Base-by-base conservation (phyloP, 202 grass and related monocot genomes). In the Zizania palustris region DNA sequence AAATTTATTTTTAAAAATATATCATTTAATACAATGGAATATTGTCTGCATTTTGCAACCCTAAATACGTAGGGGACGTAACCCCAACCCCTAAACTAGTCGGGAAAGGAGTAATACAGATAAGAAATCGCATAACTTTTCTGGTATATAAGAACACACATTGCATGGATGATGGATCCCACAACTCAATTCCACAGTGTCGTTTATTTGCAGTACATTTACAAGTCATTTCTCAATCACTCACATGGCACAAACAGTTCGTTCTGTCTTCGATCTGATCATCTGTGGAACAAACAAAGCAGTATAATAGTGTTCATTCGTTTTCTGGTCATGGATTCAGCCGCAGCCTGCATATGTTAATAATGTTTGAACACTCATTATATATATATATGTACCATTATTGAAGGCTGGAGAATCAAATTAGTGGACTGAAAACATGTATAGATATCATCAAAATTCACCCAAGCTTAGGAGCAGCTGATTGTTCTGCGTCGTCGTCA, bases 301-400 rank as follows among this genome's bases (percentile, higher is more conserved):
- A 19, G 12, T 69, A n/a, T n/a, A n/a, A n/a, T n/a, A n/a, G n/a
- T n/a, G n/a, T n/a, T n/a, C n/a, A n/a, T n/a, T n/a, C n/a, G n/a
- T 65, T 12, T 58, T 56, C 56, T 57, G 28, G 28, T 75, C 85
- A 88, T 70, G 85, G 85, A 75, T 70, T 87, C 56, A 91, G 37
- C 37, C 82, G 81, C 48, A 91, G 84, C 82, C 81, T 91, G 85
- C 80, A 71, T 44, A 46, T 57, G n/a, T n/a, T n/a, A n/a, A n/a
- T n/a, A n/a, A n/a, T n/a, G 22, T 80, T 87, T 80, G 16, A 68
- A 38, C 12, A 15, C 13, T 72, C 67, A 57, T 72, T 78, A 87
- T 21, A 28, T 8, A 45, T n/a, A n/a, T n/a, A n/a, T n/a, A n/a
- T n/a, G n/a, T n/a, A n/a, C n/a, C n/a, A n/a, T n/a, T n/a, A 63